A percentile compares a stretch with the other conserved stretches of the same genome.
Evolutionary conservation across 169 alveolate genomes (phyloP).

Genomic region (Plasmodium malariae): DNA sequence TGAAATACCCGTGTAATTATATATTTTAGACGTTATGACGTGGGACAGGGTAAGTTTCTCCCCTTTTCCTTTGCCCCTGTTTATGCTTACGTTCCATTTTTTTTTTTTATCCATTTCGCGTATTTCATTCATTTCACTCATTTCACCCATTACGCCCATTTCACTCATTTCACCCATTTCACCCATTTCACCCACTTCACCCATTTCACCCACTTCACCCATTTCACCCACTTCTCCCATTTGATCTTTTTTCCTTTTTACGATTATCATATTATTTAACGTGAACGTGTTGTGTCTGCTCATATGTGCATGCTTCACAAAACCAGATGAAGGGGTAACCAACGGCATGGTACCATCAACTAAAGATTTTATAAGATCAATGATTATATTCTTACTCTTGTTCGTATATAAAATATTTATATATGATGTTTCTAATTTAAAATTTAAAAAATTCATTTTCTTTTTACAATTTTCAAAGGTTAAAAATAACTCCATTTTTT

Average conservation of each 20-base stretch:
- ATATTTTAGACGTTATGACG: conserved; percentile 21
- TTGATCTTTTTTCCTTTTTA: not conserved
- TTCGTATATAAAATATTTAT: conserved; percentile 48
- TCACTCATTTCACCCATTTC: too few relatives aligned
- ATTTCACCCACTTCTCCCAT: not conserved
- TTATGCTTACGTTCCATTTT: not conserved
- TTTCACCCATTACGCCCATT: too few relatives aligned
- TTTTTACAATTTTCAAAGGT: conserved; percentile 42
- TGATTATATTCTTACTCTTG: conserved; percentile 38
- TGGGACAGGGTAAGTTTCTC: not conserved
- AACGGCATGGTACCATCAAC: not conserved
- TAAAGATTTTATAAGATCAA: not conserved
- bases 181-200: not conserved
- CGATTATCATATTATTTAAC: not conserved
- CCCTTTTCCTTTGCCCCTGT: not conserved
- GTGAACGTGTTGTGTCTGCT: too few relatives aligned
- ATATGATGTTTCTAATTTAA: conserved; percentile 43
- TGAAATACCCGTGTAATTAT: conserved; percentile 43
- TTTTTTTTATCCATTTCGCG: not conserved
- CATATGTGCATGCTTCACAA: not conserved
- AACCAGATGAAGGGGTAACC: not conserved
- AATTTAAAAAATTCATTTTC: conserved; percentile 23
- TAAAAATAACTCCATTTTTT: conserved; percentile 35
- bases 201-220: not conserved
- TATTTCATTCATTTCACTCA: not conserved